Conservation (phyloP, 169 alveolate species). For the Plasmodium sp. region DNA sequence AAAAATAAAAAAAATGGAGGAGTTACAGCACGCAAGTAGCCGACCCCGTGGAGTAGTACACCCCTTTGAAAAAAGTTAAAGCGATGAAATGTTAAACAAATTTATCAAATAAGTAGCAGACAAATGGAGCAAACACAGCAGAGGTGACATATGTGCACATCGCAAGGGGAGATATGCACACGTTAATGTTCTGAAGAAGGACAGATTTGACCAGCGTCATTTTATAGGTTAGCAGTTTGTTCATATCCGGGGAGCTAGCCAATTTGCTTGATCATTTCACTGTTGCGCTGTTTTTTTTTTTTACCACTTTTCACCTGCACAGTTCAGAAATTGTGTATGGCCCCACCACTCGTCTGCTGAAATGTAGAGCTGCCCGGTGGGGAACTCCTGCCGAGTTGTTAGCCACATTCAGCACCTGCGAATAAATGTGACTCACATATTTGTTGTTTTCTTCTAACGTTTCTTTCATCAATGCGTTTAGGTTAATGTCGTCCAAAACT, state of each 20-base stretch:
- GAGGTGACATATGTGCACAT: not conserved
- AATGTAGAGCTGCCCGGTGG: not conserved
- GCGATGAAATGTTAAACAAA: not conserved
- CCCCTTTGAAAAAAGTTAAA: not conserved
- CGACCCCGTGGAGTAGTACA: not conserved
- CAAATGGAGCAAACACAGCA: not conserved
- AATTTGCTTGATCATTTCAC: not conserved
- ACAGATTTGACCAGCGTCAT: not conserved
- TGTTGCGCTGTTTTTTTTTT: not conserved
- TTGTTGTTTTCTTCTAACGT: constrained; percentile 19
- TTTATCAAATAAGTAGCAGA: not conserved
- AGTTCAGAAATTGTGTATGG: constrained; percentile 59
- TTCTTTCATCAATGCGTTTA: constrained; percentile 25
- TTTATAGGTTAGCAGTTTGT: not conserved
- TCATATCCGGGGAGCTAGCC: not conserved
- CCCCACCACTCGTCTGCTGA: constrained; percentile 35
- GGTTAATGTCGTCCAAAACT: constrained; percentile 11
- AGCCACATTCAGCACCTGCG: not conserved
- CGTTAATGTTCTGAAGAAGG: not conserved
- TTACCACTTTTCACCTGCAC: constrained; percentile 19
- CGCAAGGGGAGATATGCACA: not conserved
- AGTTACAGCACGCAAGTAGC: not conserved
- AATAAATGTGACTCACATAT: constrained; percentile 9
- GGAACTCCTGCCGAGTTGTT: not conserved
- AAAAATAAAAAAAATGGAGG: not conserved